These are phyloP conservation scores for Colletotrichum phormii DNA, from an alignment of 2,329 filamentous ascomycete genomes.

Conservation along the genomic window DNA sequence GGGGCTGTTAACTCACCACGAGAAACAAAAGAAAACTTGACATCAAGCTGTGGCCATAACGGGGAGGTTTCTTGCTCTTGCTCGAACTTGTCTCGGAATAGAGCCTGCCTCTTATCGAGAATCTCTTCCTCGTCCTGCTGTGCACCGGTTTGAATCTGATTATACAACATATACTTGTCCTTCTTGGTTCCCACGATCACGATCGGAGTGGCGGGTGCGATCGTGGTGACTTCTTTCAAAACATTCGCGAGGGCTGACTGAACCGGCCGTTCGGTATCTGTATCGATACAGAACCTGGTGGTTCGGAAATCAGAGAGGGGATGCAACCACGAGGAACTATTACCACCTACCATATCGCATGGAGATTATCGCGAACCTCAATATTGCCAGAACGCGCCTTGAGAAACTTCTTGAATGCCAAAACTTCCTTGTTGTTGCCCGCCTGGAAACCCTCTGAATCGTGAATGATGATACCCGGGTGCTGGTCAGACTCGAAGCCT, in stretches of 20 bases:
- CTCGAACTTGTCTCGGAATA: constrained; percentile 1
- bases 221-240: constrained; percentile 38
- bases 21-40: constrained; percentile 23
- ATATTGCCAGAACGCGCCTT: constrained; percentile 38
- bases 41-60: constrained; percentile 4
- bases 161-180: constrained; percentile 38
- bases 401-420: constrained; percentile 41
- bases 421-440: constrained; percentile 40
- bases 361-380: constrained; percentile 36
- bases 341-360: constrained; percentile 40
- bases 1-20: background rate
- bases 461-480: constrained; percentile 43
- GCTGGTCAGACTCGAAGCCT: constrained; percentile 42
- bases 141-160: no score
- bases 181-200: constrained; percentile 44
- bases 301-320: no score
- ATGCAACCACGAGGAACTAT: no score
- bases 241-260: constrained; percentile 43
- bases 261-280: constrained; percentile 39
- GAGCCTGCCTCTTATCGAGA: background rate
- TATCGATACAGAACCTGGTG: constrained; percentile 43
- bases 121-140: background rate
- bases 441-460: constrained; percentile 44
- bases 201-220: constrained; percentile 39
- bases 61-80: background rate